Base-by-base conservation (phyloP, 129 eudicot species). In the Logfia minima region DNA sequence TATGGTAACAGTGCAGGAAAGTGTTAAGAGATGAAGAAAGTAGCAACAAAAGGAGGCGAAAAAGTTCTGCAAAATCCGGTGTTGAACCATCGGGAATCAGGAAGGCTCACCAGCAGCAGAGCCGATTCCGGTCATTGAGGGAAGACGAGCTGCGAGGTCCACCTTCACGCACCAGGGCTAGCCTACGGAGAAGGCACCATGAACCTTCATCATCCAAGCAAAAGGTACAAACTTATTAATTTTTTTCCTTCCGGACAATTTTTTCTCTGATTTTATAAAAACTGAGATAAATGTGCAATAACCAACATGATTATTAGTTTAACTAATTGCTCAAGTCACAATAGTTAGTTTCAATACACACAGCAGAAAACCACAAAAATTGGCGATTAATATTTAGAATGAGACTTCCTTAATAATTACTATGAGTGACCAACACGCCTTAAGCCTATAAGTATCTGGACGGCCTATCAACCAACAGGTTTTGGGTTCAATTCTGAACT, bases 131-230 rank as follows among this genome's bases (percentile, higher is more conserved):
- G 28, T 52, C 66, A 13, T 74, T 72, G 62, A 79, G 82, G 73
- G 85, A 85, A 71, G 84, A 84, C 19, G 77, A 77, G 51, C 68
- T 59, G 74, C 80, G 79, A 6, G 84, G 88, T 18, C 86, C 87
- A 52, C 82, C 83, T 8, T 75, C 86, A 2, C 83, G 83, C 70
- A 79, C 86, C 17, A 73, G 84, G 75, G 81, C 85, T 78, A 89
- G 87, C 83, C 80, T 78, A 37, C 85, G 81, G 76, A 83, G 89
- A 76, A 83, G 83, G 79, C 83, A 70, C 68, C 74, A 68, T 68
- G 83, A 79, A 72, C 63, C 83, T 58, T 75, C 80, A 75, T 74
- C 70, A 68, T 65, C 75, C 59, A 79, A 78, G 68, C 23, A 29
- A n/a, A 19, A 43, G 70, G 83, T 64, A 74, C 53, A 43, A n/a